Conservation (phyloP, 345 rosid species). For the Carallia pectinifolia region DNA sequence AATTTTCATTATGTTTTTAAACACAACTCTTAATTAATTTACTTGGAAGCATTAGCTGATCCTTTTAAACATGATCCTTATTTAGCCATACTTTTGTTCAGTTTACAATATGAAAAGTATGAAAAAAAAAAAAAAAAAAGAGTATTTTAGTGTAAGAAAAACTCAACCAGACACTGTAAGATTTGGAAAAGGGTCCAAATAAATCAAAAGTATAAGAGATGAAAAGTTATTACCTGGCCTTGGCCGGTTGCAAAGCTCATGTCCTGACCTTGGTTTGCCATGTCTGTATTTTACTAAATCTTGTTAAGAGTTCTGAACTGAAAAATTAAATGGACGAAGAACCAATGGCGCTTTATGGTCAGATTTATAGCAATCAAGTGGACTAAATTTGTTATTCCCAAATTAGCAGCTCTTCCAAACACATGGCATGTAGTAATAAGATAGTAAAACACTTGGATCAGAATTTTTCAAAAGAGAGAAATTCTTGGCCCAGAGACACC, state of each 20-base stretch:
- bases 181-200: too few species aligned
- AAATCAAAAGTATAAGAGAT: background rate
- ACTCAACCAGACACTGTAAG: background rate
- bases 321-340: background rate
- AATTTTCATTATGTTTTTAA: too few species aligned
- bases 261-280: constrained; percentile 13
- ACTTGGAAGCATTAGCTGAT: too few species aligned
- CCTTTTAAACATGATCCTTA: too few species aligned
- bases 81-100: too few species aligned
- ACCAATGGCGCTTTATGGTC: background rate
- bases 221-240: constrained; percentile 12
- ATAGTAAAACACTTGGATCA: background rate
- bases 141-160: background rate
- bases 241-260: background rate
- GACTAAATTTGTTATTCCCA: background rate
- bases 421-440: background rate
- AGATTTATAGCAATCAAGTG: constrained; percentile 2
- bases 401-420: background rate
- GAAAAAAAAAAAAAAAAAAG: too few species aligned
- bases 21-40: too few species aligned
- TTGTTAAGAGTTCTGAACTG: background rate
- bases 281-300: background rate
- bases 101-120: too few species aligned
- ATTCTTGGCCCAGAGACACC: background rate
- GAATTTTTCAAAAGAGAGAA: constrained; percentile 3